Evolutionary conservation across 805 yeast species (phyloP), one percentile per base, ranked within the genome.

Genomic region (Priceomyces melissophilus): DNA sequence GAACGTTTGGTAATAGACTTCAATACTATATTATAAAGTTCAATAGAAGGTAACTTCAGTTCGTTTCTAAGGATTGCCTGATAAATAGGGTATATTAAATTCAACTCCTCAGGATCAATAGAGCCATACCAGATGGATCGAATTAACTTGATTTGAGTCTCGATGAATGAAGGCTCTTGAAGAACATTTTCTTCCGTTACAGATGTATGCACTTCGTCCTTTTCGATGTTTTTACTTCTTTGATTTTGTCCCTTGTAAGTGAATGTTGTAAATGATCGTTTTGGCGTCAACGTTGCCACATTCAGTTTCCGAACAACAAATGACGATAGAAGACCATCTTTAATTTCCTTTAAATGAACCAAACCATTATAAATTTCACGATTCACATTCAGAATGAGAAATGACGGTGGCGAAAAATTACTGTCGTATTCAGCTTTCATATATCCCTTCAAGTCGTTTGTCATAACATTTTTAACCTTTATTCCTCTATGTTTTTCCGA

Each of bases 1-100:
- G 66, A 52, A 57, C 93, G 71, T 32, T 58, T 45, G 10, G 73
- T 59, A 9, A 84, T 70, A 1, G 89, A 80, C 14, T 63, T 57
- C 33, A 84, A 60, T 4, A 84, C 79, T 12, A 73, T 61, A 44
- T 78, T 75, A 61, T 78, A 84, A 2, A 71, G 57, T 2, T 69
- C 73, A 5, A 78, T 55, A 6, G 79, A 64, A 20, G 87, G 86
- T 2, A 75, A 42, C 7, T 41, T 4, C 13, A 63, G 39, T n/a
- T 57, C 58, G 41, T 69, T 68, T 46, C 74, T 57, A 36, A 56
- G 63, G 30, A 69, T 47, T 3, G 73, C 54, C 50, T 69, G 74
- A 45, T 69, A 69, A 13, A 69, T 45, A 1, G 75, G 75, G 44
- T 59, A 67, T 6, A 69, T 60, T 25, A 61, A 40, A 41, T 69